Evolutionary conservation across 257 asterid species (phyloP).

Genomic region (Nicotiana benthamiana): DNA sequence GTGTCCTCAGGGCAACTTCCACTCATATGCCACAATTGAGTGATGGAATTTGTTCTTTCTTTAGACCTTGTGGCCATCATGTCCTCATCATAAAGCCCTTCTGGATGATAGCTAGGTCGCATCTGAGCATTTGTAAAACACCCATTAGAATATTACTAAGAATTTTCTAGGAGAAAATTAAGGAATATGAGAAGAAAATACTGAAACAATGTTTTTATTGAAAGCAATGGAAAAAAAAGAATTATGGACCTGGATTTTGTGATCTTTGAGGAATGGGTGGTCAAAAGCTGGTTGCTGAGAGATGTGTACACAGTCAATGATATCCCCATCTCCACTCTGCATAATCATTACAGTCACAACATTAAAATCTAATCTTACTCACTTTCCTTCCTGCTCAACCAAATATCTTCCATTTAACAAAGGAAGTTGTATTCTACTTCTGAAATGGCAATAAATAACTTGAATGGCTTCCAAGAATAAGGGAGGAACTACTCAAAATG

Average conservation of each 20-base stretch:
- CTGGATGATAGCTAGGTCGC: constrained; percentile 80
- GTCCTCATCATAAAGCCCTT: constrained; percentile 51
- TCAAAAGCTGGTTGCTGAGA: constrained; percentile 84
- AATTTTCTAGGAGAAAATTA: not conserved
- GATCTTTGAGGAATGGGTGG: constrained; percentile 91
- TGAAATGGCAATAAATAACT: not conserved
- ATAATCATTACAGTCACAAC: constrained; percentile 14
- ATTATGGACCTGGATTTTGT: constrained; percentile 66
- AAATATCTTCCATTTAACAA: not conserved
- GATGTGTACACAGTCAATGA: constrained; percentile 76
- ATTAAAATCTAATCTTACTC: not conserved
- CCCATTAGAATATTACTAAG: not conserved
- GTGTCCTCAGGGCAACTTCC: constrained; percentile 63
- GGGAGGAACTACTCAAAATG: not conserved
- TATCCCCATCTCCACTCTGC: constrained; percentile 90
- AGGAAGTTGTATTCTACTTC: not conserved
- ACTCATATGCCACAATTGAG: constrained; percentile 84
- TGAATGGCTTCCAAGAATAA: not conserved
- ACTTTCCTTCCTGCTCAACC: not conserved
- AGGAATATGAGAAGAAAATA: not conserved
- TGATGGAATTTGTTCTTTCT: constrained; percentile 33
- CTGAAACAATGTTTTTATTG: not conserved
- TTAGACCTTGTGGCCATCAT: constrained; percentile 32
- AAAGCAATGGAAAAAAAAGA: not conserved
- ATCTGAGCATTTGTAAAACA: constrained; percentile 21